Conservation (phyloP, 2,329 filamentous ascomycete species). For the Paecilomyces sp. region DNA sequence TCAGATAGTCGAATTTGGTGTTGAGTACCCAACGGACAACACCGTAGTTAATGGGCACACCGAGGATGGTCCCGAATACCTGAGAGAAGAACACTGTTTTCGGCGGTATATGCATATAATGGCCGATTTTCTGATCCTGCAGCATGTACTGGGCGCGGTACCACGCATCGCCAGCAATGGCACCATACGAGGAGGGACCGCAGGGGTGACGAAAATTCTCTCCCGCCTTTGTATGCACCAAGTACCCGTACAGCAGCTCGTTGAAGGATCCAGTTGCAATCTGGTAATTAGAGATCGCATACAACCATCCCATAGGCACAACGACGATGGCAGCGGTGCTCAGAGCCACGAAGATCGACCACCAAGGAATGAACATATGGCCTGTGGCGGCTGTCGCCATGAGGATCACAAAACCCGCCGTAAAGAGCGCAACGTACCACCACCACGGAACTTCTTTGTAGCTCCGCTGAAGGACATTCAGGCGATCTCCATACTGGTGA, state of each 20-base stretch:
- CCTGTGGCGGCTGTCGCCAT: conserved; percentile 46
- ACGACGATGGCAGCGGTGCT: conserved; percentile 50
- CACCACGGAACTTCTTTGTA: conserved; percentile 54
- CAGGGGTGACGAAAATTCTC: conserved; percentile 48
- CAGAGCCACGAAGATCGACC: conserved; percentile 54
- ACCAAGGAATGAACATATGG: conserved; percentile 52
- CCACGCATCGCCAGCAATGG: conserved; percentile 57
- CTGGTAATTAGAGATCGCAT: conserved; percentile 51
- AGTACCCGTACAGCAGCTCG: conserved; percentile 53
- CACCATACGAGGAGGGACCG: conserved; percentile 51
- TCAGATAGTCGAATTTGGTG: conserved; percentile 50
- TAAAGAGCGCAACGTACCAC: conserved; percentile 51
- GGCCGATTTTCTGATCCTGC: conserved; percentile 58
- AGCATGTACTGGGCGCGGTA: conserved; percentile 52
- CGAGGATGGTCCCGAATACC: conserved; percentile 52
- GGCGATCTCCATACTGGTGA: conserved; percentile 50
- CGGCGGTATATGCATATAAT: conserved; percentile 57
- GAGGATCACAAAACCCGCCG: conserved; percentile 43
- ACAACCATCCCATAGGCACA: conserved; percentile 53
- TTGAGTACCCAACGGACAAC: conserved; percentile 55
- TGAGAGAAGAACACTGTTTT: conserved; percentile 55
- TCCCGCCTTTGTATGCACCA: conserved; percentile 45
- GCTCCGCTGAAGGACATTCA: conserved; percentile 52
- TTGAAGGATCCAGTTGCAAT: conserved; percentile 53
- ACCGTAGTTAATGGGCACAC: conserved; percentile 55